Evolutionary conservation across 176 grass and related monocot genomes (phyloP).

Genomic region (Olyra latifolia): DNA sequence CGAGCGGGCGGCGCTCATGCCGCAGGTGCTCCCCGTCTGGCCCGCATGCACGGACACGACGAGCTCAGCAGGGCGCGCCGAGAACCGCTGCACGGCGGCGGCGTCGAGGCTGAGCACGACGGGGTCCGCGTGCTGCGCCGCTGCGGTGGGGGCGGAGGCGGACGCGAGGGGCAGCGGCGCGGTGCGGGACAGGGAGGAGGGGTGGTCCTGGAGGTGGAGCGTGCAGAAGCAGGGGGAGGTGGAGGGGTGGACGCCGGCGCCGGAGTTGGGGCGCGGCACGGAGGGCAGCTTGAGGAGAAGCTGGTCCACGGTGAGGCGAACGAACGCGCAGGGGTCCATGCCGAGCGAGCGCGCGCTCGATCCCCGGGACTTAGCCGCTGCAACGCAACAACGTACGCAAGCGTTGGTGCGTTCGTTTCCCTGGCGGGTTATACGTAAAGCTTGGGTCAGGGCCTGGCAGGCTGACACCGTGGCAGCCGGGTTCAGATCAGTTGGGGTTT

Average conservation of each 20-base stretch:
- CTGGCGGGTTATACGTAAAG: slow-evolving; percentile 39
- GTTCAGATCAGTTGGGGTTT: not conserved
- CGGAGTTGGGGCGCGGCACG: slow-evolving; percentile 47
- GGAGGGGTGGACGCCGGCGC: slow-evolving; percentile 69
- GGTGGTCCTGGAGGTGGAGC: slow-evolving; percentile 55
- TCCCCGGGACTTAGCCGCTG: not conserved
- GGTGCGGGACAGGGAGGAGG: slow-evolving; percentile 52
- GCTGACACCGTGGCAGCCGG: not conserved
- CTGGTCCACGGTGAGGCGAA: slow-evolving; percentile 76
- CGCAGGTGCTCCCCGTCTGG: slow-evolving; percentile 53
- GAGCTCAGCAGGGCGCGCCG: slow-evolving; percentile 50
- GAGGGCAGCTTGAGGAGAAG: slow-evolving; percentile 78
- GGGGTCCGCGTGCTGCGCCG: slow-evolving; percentile 15
- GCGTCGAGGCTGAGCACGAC: slow-evolving; percentile 75
- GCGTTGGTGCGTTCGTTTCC: not conserved
- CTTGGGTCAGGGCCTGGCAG: not conserved
- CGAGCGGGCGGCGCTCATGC: slow-evolving; percentile 43
- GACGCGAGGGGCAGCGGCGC: slow-evolving; percentile 57
- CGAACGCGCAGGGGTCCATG: slow-evolving; percentile 97
- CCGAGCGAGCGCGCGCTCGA: not conserved
- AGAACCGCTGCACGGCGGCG: slow-evolving; percentile 56
- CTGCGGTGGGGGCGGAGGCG: not conserved
- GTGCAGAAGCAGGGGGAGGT: slow-evolving; percentile 83
- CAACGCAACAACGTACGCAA: not conserved
- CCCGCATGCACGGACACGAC: slow-evolving; percentile 71